Percentiles rank a stretch among this genome's conserved stretches.
Evolutionary conservation across 2,329 filamentous ascomycete genomes (phyloP).

Genomic region (Fusarium siculi): DNA sequence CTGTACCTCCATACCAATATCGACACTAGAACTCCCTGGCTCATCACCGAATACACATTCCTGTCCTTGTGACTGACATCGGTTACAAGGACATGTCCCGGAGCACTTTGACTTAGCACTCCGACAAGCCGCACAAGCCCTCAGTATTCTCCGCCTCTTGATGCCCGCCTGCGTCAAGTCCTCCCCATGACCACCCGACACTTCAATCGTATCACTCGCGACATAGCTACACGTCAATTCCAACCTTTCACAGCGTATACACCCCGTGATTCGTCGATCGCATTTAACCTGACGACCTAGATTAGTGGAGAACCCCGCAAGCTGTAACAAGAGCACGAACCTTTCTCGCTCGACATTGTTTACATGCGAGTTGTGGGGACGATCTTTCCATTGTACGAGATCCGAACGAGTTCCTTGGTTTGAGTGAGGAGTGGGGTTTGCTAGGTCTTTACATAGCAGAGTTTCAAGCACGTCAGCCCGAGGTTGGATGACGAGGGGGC

Average conservation of each 20-base stretch:
- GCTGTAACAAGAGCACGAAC: constrained; percentile 1
- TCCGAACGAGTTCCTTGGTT: constrained; percentile 16
- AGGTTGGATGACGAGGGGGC: constrained; percentile 7
- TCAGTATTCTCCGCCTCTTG: constrained; percentile 37
- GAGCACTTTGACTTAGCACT: constrained; percentile 51
- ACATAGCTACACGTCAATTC: constrained; percentile 29
- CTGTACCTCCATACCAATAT: background rate
- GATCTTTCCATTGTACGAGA: constrained; percentile 22
- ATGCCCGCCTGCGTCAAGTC: constrained; percentile 44
- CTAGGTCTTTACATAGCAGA: background rate
- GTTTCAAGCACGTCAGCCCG: constrained; percentile 25
- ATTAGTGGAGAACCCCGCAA: constrained; percentile 15
- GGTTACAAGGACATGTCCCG: constrained; percentile 45
- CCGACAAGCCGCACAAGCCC: constrained; percentile 50
- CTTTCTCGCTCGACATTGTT: constrained; percentile 42
- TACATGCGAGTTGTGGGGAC: constrained; percentile 21
- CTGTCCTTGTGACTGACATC: constrained; percentile 41
- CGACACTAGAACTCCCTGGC: background rate
- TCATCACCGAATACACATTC: constrained; percentile 14
- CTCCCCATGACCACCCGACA: background rate
- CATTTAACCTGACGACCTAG: constrained; percentile 38
- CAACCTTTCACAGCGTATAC: constrained; percentile 34
- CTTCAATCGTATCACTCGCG: background rate
- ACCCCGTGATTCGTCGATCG: constrained; percentile 33
- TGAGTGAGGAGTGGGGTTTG: background rate